Evolutionary conservation across 176 grass and related monocot genomes (phyloP), one percentile per base, ranked within the genome.

Genomic region (Triticum monococcum): DNA sequence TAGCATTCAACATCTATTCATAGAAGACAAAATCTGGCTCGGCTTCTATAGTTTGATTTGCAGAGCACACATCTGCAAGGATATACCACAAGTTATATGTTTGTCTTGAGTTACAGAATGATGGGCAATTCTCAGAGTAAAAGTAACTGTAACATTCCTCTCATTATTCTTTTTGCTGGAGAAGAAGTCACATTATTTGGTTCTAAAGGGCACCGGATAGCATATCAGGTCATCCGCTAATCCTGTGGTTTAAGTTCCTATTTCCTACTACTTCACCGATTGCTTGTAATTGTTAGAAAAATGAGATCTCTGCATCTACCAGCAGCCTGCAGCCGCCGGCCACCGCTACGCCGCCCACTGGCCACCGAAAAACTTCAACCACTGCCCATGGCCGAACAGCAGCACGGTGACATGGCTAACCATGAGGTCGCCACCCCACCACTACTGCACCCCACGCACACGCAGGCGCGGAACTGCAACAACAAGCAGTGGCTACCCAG

Each of bases 211-310:
- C 20, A 75, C 88, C 80, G 94, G 77, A 75, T 88, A 94, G 82
- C 81, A 72, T 80, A 98, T 95, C 63, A 95, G 74, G 54, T 95
- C 93, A 78, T 98, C 91, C 46, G 91, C 71, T 82, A 95, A 89
- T 65, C 96, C 96, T 90, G 87, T 94, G 57, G 78, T 84, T 79
- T 94, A 81, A 72, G 50, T 87, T 75, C 96, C 96, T 37, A 92
- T 82, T 78, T 81, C 72, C 41, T 45, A 45, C 3, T 45, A 45
- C 8, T 84, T 98, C 93, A 52, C 79, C 88, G 71, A 96, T 81
- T 41, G 65, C 88, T 92, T 89, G 90, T 35, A 92, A 86, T 92
- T 96, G 87, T 90, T 89, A 82, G 17, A 92, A 33, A 70, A 85
- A 89, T 79, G 79, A 40, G 4, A 75, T 14, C 30, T 67, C 1